A percentile compares a stretch with the other conserved stretches of the same genome.
Evolutionary conservation across 148 eudicot genomes (phyloP).

Genomic region (Dysphania ambrosioides): DNA sequence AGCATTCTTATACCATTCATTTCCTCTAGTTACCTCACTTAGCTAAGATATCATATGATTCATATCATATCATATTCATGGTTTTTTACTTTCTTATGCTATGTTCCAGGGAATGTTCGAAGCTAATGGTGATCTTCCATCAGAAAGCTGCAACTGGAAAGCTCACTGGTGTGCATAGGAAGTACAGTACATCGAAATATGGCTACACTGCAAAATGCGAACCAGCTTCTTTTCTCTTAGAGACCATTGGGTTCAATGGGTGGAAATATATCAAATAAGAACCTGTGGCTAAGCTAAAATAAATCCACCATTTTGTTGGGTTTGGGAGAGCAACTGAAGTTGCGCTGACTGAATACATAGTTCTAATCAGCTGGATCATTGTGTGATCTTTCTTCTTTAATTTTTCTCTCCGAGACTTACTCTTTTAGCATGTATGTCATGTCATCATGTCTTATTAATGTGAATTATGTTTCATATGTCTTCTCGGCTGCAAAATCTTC

Average conservation of each 20-base stretch:
- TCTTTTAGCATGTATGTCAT: constrained; percentile 1
- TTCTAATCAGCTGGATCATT: constrained; percentile 8
- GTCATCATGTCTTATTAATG: constrained; percentile 10
- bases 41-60: neutral
- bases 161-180: constrained; percentile 66
- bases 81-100: neutral
- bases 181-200: constrained; percentile 66
- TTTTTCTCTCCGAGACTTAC: neutral
- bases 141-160: constrained; percentile 62
- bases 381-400: no score
- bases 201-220: constrained; percentile 59
- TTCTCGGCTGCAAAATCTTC: neutral
- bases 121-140: constrained; percentile 72
- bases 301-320: neutral
- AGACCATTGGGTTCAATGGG: constrained; percentile 23
- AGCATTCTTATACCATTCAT: constrained; percentile 16
- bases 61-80: neutral
- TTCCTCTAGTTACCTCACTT: neutral
- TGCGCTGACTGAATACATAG: constrained; percentile 25
- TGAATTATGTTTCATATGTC: no score
- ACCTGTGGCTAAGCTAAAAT: constrained; percentile 1
- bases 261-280: constrained; percentile 22
- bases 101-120: constrained; percentile 73
- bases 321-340: constrained; percentile 40
- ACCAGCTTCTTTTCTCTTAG: constrained; percentile 68